phyloP scores from a whole-genome alignment of 1,284 basidiomycete species.

The Cryptococcus sp. region DNA sequence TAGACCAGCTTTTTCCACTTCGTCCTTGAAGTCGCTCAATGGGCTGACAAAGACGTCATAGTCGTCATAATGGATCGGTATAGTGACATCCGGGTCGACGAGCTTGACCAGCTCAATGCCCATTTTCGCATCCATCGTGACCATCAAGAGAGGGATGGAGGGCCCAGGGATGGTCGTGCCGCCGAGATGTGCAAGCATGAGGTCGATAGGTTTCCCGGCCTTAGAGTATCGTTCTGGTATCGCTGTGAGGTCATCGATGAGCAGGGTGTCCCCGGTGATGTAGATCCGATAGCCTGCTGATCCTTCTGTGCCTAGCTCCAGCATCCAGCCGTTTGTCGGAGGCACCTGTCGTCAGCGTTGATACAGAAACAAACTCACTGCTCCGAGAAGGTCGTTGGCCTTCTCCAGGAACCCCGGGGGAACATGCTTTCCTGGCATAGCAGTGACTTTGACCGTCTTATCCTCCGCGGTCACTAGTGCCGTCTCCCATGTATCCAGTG shows the following conservation, averaged over 20 bases:
- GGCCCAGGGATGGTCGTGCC: constrained; percentile 5
- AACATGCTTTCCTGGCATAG: constrained; percentile 6
- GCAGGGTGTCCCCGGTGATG: constrained; percentile 4
- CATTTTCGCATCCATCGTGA: constrained; percentile 8
- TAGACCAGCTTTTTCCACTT: constrained; percentile 5
- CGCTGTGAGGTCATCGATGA: constrained; percentile 1
- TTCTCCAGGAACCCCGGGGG: constrained; percentile 5
- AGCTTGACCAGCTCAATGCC: constrained; percentile 7
- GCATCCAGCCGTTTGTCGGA: constrained; percentile 7
- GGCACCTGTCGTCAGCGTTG: constrained; percentile 1
- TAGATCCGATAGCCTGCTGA: constrained; percentile 4
- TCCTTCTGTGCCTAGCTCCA: constrained; percentile 2
- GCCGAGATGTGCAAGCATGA: constrained; percentile 6
- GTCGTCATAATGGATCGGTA: constrained; percentile 6
- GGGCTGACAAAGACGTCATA: constrained; percentile 7
- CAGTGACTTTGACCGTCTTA: constrained; percentile 1
- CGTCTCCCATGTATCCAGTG: constrained; percentile 3
- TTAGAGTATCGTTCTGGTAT: constrained; percentile 4
- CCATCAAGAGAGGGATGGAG: constrained; percentile 5
- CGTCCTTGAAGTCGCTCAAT: constrained; percentile 6
- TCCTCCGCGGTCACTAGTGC: background rate
- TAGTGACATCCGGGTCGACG: constrained; percentile 2
- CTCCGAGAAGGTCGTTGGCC: constrained; percentile 7
- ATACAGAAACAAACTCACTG: background rate
- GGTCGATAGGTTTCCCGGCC: constrained; percentile 7